Percentiles rank a stretch among this genome's conserved stretches.
Conservation (phyloP, 805 yeast species). For the Jamesozyma gamospora region DNA sequence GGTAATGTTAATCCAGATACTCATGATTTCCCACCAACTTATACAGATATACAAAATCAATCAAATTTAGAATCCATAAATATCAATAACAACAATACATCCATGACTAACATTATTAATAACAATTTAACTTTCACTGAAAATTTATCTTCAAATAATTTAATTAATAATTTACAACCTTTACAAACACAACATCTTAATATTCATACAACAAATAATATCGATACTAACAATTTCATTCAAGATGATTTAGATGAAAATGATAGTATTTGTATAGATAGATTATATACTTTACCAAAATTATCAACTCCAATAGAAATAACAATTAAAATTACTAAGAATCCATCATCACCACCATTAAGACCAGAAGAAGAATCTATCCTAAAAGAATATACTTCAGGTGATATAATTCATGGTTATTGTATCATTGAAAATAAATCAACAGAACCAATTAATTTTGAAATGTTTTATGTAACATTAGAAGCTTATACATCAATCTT, state of each 20-base stretch:
- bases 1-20: constrained; percentile 14
- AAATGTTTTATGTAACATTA: constrained; percentile 46
- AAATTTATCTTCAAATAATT: not conserved
- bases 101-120: not conserved
- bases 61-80: not conserved
- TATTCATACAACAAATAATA: constrained; percentile 1
- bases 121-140: not conserved
- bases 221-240: no score
- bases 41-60: constrained; percentile 4
- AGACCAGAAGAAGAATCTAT: constrained; percentile 25
- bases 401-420: constrained; percentile 46
- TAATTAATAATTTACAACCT: constrained; percentile 4
- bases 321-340: constrained; percentile 13
- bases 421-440: constrained; percentile 36
- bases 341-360: constrained; percentile 14
- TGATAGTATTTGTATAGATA: constrained; percentile 15
- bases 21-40: constrained; percentile 14
- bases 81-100: not conserved
- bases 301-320: constrained; percentile 16
- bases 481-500: constrained; percentile 38
- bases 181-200: constrained; percentile 9
- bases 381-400: constrained; percentile 41
- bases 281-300: constrained; percentile 17
- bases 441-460: constrained; percentile 38
- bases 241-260: constrained; percentile 9